phyloP scores from a whole-genome alignment of 2,329 filamentous ascomycete genomes.

The Aureobasidium lini region DNA sequence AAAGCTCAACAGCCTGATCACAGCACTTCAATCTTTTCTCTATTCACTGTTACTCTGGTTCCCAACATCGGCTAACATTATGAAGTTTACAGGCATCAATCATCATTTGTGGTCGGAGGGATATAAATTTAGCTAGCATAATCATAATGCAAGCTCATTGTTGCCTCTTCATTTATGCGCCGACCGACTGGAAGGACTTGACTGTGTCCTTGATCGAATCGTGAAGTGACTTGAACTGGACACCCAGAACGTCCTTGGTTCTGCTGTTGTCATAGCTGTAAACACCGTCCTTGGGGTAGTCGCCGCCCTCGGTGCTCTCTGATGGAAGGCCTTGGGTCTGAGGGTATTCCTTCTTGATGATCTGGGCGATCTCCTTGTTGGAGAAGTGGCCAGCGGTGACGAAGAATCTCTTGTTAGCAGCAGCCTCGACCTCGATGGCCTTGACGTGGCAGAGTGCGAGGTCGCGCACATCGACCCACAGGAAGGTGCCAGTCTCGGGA shows the following conservation, averaged over 20 bases:
- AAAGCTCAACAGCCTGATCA: constrained; percentile 51
- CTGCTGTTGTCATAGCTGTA: constrained; percentile 51
- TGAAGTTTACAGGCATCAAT: constrained; percentile 1
- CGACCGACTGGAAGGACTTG: constrained; percentile 52
- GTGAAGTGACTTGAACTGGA: constrained; percentile 53
- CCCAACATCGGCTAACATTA: background rate
- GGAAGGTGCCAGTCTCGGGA: constrained; percentile 48
- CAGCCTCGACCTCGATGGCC: constrained; percentile 48
- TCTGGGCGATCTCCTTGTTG: constrained; percentile 51
- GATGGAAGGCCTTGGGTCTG: constrained; percentile 45
- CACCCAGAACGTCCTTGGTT: constrained; percentile 49
- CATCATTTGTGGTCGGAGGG: background rate
- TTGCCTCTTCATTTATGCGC: constrained; percentile 29
- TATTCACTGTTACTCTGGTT: background rate
- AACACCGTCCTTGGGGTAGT: constrained; percentile 41
- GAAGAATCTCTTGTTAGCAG: constrained; percentile 58
- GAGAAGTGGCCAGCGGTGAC: constrained; percentile 53
- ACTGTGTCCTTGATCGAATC: constrained; percentile 55
- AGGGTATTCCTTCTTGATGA: constrained; percentile 50
- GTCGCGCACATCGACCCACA: constrained; percentile 45
- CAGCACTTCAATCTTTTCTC: background rate
- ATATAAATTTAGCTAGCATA: background rate
- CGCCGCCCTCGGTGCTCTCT: constrained; percentile 33
- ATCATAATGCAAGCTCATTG: constrained; percentile 6
- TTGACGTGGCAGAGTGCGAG: constrained; percentile 58